Evolutionary conservation across 441 rosid species (phyloP).

Genomic region (Bruguiera hainesii): DNA sequence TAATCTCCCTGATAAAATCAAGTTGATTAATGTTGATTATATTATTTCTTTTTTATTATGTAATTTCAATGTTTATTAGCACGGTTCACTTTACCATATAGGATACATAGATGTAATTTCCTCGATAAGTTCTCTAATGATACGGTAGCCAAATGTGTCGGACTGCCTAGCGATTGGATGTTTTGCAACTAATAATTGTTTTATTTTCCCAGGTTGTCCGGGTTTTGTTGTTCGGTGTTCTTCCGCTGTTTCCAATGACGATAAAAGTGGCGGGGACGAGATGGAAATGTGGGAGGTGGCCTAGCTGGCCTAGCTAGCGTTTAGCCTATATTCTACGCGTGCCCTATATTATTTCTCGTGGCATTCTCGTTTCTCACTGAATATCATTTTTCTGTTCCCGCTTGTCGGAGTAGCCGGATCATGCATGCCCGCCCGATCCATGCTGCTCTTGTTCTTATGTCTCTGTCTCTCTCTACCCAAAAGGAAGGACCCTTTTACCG

Average conservation of each 20-base stretch:
- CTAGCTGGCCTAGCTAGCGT: constrained; percentile 15
- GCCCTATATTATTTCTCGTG: constrained; percentile 20
- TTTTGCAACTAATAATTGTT: neutral
- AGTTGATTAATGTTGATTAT: no score
- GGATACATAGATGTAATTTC: no score
- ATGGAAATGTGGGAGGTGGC: neutral
- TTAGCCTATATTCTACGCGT: constrained; percentile 43
- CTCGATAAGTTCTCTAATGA: neutral
- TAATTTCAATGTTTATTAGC: no score
- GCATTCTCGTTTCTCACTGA: constrained; percentile 26
- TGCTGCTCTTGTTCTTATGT: no score
- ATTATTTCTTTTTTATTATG: no score
- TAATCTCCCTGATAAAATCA: no score
- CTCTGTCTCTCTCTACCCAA: no score
- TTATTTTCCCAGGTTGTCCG: constrained; percentile 16
- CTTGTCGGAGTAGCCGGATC: constrained; percentile 16
- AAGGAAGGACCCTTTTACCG: neutral
- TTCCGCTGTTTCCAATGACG: constrained; percentile 15
- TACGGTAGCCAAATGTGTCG: constrained; percentile 8
- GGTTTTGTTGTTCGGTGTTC: constrained; percentile 16
- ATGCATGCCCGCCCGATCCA: no score
- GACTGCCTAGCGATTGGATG: neutral
- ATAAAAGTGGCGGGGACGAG: constrained; percentile 22
- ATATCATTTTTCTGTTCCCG: constrained; percentile 20
- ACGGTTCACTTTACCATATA: no score